A percentile compares a stretch with the other conserved stretches of the same genome.
Evolutionary conservation across 768 basidiomycete species (phyloP).

Genomic region (Termitomyces sp.): DNA sequence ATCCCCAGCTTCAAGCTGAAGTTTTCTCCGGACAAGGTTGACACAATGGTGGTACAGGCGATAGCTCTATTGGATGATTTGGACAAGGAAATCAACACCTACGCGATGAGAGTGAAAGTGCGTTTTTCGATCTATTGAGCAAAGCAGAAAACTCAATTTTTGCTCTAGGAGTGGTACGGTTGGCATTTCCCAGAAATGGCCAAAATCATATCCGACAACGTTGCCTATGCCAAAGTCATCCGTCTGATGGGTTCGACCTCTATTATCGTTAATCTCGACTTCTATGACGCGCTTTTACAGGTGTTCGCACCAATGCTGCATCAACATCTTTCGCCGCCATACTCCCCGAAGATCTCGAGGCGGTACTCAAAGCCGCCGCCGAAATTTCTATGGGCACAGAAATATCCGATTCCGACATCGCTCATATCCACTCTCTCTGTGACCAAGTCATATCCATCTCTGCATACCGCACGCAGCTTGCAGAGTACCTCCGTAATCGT

Average conservation of each 20-base stretch:
- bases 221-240: constrained; percentile 94
- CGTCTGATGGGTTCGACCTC: constrained; percentile 71
- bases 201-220: constrained; percentile 95
- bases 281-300: constrained; percentile 26
- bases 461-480: constrained; percentile 88
- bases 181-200: constrained; percentile 99
- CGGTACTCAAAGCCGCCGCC: constrained; percentile 89
- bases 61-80: constrained; percentile 96
- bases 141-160: background rate
- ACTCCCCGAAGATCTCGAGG: constrained; percentile 96
- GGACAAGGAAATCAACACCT: constrained; percentile 99
- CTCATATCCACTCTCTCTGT: constrained; percentile 95
- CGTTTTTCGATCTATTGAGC: constrained; percentile 11
- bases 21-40: constrained; percentile 99
- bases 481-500: constrained; percentile 94
- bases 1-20: constrained; percentile 88
- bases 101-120: constrained; percentile 98
- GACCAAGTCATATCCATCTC: constrained; percentile 98
- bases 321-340: constrained; percentile 82
- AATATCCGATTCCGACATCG: constrained; percentile 93
- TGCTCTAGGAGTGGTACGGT: constrained; percentile 93
- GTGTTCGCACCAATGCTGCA: constrained; percentile 91
- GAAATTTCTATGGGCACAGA: constrained; percentile 99
- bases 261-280: background rate
- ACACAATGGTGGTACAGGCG: constrained; percentile 99